A percentile compares a stretch with the other conserved stretches of the same genome.
These are phyloP conservation scores for Dentipellis sp. DNA, from an alignment of 768 basidiomycete species.

Conservation along the genomic window DNA sequence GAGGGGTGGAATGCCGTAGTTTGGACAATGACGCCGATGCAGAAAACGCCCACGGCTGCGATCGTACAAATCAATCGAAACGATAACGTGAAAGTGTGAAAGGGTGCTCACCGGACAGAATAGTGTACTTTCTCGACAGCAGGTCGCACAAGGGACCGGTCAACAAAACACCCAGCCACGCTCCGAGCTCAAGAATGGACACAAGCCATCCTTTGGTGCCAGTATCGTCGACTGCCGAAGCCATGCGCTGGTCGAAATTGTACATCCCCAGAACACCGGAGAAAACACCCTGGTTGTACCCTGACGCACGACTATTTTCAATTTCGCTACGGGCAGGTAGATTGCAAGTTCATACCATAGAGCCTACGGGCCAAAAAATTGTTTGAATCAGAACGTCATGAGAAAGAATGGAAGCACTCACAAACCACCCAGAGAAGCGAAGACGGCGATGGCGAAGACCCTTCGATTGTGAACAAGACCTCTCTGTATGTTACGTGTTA, in stretches of 20 bases:
- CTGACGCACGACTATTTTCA: conserved; percentile 21
- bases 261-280: conserved; percentile 60
- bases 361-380: conserved; percentile 30
- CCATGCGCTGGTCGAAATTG: conserved; percentile 48
- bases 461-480: conserved; percentile 59
- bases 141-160: conserved; percentile 70
- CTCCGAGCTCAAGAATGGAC: conserved; percentile 64
- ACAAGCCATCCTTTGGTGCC: conserved; percentile 65
- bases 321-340: neutral
- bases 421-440: conserved; percentile 74
- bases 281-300: conserved; percentile 71
- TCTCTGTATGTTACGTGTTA: conserved; percentile 27
- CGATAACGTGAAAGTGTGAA: neutral
- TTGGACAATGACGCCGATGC: conserved; percentile 66
- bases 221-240: conserved; percentile 38
- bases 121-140: conserved; percentile 66
- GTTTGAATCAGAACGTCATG: neutral
- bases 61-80: neutral
- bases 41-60: conserved; percentile 18
- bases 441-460: conserved; percentile 61
- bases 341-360: conserved; percentile 36
- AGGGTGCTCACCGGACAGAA: conserved; percentile 38
- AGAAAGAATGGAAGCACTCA: conserved; percentile 25
- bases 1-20: conserved; percentile 45
- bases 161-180: conserved; percentile 66